Evolutionary conservation across 352 stramenopile species (phyloP).

Genomic region (Thraustotheca clavata): DNA sequence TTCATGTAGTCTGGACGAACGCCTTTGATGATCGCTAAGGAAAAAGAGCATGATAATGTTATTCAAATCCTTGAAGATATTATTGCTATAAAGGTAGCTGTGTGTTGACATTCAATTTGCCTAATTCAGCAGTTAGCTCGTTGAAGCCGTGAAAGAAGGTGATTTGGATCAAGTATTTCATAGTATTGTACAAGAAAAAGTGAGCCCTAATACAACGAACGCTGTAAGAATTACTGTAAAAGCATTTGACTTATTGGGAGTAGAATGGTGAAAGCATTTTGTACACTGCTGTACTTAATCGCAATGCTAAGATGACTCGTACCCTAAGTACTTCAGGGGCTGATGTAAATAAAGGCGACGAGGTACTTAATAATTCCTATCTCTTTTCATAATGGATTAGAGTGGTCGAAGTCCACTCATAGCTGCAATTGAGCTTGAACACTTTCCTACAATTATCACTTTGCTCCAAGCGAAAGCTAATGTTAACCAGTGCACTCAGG

Average conservation of each 20-base stretch:
- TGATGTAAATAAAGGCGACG: background rate
- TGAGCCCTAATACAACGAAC: constrained; percentile 1
- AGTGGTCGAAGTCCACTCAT: background rate
- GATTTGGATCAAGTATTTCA: background rate
- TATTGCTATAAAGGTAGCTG: background rate
- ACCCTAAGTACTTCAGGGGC: background rate
- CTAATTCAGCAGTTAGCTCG: background rate
- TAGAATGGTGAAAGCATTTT: background rate
- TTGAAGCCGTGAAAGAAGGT: background rate
- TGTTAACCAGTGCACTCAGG: background rate
- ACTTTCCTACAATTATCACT: constrained; percentile 3
- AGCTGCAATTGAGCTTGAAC: background rate
- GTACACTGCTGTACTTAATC: background rate
- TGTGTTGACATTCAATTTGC: background rate
- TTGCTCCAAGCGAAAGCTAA: background rate
- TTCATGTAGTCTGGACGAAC: background rate
- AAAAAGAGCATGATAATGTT: background rate
- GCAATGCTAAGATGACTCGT: constrained; percentile 3
- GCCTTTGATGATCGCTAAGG: background rate
- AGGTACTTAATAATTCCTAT: background rate
- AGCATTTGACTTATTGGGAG: background rate
- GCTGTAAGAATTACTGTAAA: background rate
- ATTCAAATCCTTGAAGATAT: background rate
- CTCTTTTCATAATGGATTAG: background rate
- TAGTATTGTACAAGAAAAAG: background rate